These are phyloP conservation scores for Dichotomocladium elegans DNA, from an alignment of 371 early-diverging fungal species.

Conservation along the genomic window DNA sequence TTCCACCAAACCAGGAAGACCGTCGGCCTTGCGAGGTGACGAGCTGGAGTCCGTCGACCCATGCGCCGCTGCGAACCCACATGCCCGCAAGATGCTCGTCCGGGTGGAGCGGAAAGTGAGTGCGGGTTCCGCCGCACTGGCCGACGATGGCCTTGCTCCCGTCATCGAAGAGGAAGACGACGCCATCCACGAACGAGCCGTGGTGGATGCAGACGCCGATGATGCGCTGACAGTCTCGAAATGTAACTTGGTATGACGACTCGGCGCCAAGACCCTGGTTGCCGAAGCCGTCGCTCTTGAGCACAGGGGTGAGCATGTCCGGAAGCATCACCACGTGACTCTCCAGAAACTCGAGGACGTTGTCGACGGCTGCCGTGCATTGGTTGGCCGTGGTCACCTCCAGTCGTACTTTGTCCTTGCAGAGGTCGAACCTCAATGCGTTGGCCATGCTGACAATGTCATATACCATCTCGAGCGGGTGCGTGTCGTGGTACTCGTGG, in stretches of 20 bases:
- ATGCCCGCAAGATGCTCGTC: conserved; percentile 46
- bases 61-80: conserved; percentile 47
- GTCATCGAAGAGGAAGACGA: conserved; percentile 40
- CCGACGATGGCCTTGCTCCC: conserved; percentile 34
- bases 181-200: conserved; percentile 51
- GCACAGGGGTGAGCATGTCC: conserved; percentile 15
- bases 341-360: conserved; percentile 24
- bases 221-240: conserved; percentile 4
- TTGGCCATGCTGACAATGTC: too few species aligned
- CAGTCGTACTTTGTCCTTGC: conserved; percentile 31
- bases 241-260: not conserved
- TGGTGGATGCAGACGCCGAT: conserved; percentile 33
- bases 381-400: conserved; percentile 38
- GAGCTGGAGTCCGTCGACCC: conserved; percentile 63
- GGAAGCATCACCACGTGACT: conserved; percentile 21
- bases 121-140: conserved; percentile 25
- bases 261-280: conserved; percentile 20
- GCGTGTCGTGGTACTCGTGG: conserved; percentile 40
- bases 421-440: too few species aligned
- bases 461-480: not conserved
- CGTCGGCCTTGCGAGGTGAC: conserved; percentile 37
- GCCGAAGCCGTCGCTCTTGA: conserved; percentile 26
- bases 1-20: conserved; percentile 58
- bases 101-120: conserved; percentile 17
- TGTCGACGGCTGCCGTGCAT: conserved; percentile 20